Evolutionary conservation across 768 basidiomycete species (phyloP).

Genomic region (Collybia mongolica): DNA sequence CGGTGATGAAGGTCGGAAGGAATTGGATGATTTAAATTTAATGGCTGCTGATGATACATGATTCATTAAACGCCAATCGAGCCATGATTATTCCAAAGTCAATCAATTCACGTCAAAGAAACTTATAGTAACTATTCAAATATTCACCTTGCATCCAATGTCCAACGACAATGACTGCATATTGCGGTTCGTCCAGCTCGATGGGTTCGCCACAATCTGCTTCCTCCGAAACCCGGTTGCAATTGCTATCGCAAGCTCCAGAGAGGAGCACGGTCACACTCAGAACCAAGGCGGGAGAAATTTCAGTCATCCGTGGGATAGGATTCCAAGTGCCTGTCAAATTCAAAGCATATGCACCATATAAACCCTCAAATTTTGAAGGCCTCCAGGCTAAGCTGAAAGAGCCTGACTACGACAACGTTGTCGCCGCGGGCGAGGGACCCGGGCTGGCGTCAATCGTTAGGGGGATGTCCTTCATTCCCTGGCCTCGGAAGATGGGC

Average conservation of each 20-base stretch:
- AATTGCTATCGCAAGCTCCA: constrained; percentile 30
- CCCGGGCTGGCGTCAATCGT: constrained; percentile 45
- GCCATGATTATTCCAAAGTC: too few relatives aligned
- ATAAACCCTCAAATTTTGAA: constrained; percentile 24
- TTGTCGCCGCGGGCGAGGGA: constrained; percentile 27
- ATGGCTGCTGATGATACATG: too few relatives aligned
- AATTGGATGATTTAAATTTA: too few relatives aligned
- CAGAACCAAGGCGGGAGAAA: constrained; percentile 40
- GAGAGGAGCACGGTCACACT: constrained; percentile 23
- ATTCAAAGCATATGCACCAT: constrained; percentile 36
- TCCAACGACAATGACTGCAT: constrained; percentile 9
- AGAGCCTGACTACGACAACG: constrained; percentile 34
- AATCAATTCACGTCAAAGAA: too few relatives aligned
- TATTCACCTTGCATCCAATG: too few relatives aligned
- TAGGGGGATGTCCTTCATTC: constrained; percentile 44
- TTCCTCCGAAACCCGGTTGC: constrained; percentile 45
- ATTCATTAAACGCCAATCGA: too few relatives aligned
- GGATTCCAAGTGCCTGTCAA: constrained; percentile 37
- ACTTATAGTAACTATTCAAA: too few relatives aligned
- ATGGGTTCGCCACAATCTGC: constrained; percentile 40
- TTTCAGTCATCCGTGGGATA: constrained; percentile 34
- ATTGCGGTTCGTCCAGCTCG: constrained; percentile 30
- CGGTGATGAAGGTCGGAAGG: too few relatives aligned
- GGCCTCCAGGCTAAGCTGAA: constrained; percentile 24
- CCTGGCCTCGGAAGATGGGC: constrained; percentile 38